phyloP scores from a whole-genome alignment of 1,139 yeast species.

The Saccharomyces pastorianus region DNA sequence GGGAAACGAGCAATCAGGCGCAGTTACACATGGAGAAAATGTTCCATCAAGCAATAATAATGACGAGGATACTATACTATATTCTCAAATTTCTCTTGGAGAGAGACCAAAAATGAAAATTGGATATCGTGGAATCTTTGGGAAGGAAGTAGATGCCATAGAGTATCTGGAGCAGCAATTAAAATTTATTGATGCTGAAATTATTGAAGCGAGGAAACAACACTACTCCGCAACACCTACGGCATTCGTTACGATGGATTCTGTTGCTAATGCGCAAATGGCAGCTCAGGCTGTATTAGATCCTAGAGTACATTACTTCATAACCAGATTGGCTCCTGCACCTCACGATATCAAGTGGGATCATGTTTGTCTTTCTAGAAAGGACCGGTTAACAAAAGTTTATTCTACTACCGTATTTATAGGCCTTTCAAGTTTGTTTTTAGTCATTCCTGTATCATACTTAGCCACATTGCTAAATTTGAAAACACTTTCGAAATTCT shows the following conservation, averaged over 20 bases:
- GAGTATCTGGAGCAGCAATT: slow-evolving; percentile 52
- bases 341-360: slow-evolving; percentile 76
- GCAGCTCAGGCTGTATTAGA: slow-evolving; percentile 77
- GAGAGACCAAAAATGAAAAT: slow-evolving; percentile 45
- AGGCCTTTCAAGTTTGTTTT: slow-evolving; percentile 53
- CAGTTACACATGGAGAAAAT: neutral
- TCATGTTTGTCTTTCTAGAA: slow-evolving; percentile 54
- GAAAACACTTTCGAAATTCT: slow-evolving; percentile 60
- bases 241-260: slow-evolving; percentile 75
- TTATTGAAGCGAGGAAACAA: slow-evolving; percentile 45
- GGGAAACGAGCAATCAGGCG: slow-evolving; percentile 7
- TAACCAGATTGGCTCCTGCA: slow-evolving; percentile 69
- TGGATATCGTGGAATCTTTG: slow-evolving; percentile 46
- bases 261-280: slow-evolving; percentile 80
- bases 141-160: slow-evolving; percentile 57
- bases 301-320: slow-evolving; percentile 64
- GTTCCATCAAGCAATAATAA: slow-evolving; percentile 5
- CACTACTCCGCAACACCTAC: slow-evolving; percentile 66
- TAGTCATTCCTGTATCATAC: slow-evolving; percentile 65
- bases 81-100: slow-evolving; percentile 21
- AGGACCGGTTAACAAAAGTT: slow-evolving; percentile 47
- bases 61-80: slow-evolving; percentile 26
- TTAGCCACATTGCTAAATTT: slow-evolving; percentile 64
- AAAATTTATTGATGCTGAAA: slow-evolving; percentile 53
- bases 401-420: slow-evolving; percentile 55